Conservation (phyloP, 208 protist genomes). For the Wallacemonas sp. region DNA sequence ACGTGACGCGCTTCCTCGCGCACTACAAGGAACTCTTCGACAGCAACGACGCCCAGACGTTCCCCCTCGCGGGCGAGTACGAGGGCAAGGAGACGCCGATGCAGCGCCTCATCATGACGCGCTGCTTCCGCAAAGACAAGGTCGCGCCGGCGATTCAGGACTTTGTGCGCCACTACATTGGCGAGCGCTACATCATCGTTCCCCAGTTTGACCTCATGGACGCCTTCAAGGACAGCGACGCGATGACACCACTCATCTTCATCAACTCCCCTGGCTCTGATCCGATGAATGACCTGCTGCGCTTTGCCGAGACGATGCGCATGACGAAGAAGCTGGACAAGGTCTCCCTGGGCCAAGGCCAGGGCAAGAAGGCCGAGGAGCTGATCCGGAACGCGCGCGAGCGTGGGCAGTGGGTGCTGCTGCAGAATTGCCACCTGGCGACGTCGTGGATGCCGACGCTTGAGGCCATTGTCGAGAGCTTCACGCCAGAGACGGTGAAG, state of each 20-base stretch:
- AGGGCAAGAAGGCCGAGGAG: conserved; percentile 94
- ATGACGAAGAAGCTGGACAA: conserved; percentile 94
- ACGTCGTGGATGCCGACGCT: conserved; percentile 95
- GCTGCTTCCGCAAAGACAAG: conserved; percentile 97
- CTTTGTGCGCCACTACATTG: conserved; percentile 92
- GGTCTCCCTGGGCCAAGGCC: conserved; percentile 96
- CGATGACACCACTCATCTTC: conserved; percentile 96
- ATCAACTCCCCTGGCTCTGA: conserved; percentile 97
- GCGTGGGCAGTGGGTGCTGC: conserved; percentile 94
- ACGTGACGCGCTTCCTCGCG: conserved; percentile 76
- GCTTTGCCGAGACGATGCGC: conserved; percentile 94
- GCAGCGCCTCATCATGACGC: conserved; percentile 94
- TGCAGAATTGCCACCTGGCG: conserved; percentile 98
- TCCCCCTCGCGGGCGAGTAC: conserved; percentile 85
- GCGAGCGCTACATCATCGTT: conserved; percentile 94
- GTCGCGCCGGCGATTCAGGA: conserved; percentile 93
- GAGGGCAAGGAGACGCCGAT: conserved; percentile 81
- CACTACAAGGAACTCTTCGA: conserved; percentile 95
- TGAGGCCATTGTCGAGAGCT: conserved; percentile 94
- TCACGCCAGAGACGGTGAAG: conserved; percentile 93
- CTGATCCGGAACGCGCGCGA: conserved; percentile 84
- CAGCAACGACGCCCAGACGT: conserved; percentile 73
- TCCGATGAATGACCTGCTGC: conserved; percentile 94
- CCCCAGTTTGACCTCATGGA: conserved; percentile 95
- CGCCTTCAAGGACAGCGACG: conserved; percentile 94